These are phyloP conservation scores for Penicillium arizonense DNA, from an alignment of 495 filamentous ascomycete species.

Conservation along the genomic window DNA sequence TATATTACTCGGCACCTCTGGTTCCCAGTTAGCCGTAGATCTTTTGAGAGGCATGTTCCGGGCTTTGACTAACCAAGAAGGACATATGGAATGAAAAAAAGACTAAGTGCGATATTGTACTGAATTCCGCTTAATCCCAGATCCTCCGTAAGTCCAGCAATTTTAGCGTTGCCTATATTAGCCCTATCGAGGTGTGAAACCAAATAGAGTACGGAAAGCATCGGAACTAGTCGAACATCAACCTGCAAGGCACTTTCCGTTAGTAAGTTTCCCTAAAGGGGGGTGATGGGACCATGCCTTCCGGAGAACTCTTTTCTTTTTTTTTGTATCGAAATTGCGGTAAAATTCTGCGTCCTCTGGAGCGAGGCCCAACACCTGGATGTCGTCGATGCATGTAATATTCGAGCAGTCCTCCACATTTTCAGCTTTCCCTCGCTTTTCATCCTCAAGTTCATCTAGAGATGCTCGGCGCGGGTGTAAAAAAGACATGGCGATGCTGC, in stretches of 20 bases:
- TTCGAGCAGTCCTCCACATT: slow-evolving; percentile 10
- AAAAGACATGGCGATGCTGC: too few species aligned
- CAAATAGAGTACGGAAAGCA: slow-evolving; percentile 43
- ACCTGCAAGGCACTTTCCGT: slow-evolving; percentile 7
- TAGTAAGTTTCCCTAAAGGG: not conserved
- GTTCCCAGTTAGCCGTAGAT: slow-evolving; percentile 27
- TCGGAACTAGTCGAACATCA: slow-evolving; percentile 29
- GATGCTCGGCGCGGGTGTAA: not conserved
- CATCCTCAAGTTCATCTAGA: not conserved
- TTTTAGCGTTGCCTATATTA: slow-evolving; percentile 77
- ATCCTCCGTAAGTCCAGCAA: slow-evolving; percentile 63
- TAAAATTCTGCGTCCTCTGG: slow-evolving; percentile 28
- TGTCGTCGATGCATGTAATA: slow-evolving; percentile 16
- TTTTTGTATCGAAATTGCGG: slow-evolving; percentile 13
- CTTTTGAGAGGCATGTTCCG: slow-evolving; percentile 3
- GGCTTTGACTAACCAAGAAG: slow-evolving; percentile 54
- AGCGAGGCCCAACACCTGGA: slow-evolving; percentile 21
- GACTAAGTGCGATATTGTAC: slow-evolving; percentile 61
- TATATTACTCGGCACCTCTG: slow-evolving; percentile 56
- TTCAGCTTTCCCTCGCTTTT: not conserved
- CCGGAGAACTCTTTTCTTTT: slow-evolving; percentile 12
- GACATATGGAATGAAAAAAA: slow-evolving; percentile 72
- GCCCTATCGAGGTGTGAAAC: slow-evolving; percentile 52
- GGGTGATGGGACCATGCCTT: slow-evolving; percentile 13
- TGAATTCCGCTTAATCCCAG: slow-evolving; percentile 55